Evolutionary conservation across 768 basidiomycete species (phyloP), one percentile per base, ranked within the genome.

Genomic region (Kwoniella europaea): DNA sequence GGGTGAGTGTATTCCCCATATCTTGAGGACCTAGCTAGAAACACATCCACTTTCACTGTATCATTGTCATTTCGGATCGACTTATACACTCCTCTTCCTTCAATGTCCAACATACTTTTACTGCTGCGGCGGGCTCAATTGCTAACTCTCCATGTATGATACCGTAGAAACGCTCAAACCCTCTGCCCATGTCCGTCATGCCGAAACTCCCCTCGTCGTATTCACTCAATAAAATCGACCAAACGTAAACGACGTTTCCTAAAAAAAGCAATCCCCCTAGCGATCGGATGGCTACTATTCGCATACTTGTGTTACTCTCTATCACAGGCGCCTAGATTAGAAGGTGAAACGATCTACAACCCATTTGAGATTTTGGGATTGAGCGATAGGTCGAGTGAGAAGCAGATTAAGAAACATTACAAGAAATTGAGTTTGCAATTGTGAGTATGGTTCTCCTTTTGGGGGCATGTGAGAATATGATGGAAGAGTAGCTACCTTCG

Each of bases 321-420:
- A 44, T 86, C 88, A 9, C 86, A 85, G 16, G 76, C 62, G 85
- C 88, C 69, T 86, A 88, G 74, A 74, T 22, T 74, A 54, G 87
- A 64, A 89, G 92, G 72, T 88, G 64, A 85, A 85, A 90, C 88
- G 75, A 81, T 95, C 13, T 99, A 98, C 83, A 88, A 98, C 82
- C 97, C 97, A 1, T 99, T 95, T 76, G 91, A 94, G 74, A 96
- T 98, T 76, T 86, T 99, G 27, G 94, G 91, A 18, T 88, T 93
- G 75, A 72, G 89, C 87, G 18, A 63, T 61, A 44, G 50, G 27
- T 81, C 87, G 2, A 85, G 90, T 2, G 91, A 95, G 78, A 94
- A 95, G 83, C 92, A 93, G 52, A 95, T 99, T 84, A 99, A 98
- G 84, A 91, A 92, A 2, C 92, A 93, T 82, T 99, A 90, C 87